Evolutionary conservation across 148 eudicot genomes (phyloP).

Genomic region (Heliamphora exappendiculata): DNA sequence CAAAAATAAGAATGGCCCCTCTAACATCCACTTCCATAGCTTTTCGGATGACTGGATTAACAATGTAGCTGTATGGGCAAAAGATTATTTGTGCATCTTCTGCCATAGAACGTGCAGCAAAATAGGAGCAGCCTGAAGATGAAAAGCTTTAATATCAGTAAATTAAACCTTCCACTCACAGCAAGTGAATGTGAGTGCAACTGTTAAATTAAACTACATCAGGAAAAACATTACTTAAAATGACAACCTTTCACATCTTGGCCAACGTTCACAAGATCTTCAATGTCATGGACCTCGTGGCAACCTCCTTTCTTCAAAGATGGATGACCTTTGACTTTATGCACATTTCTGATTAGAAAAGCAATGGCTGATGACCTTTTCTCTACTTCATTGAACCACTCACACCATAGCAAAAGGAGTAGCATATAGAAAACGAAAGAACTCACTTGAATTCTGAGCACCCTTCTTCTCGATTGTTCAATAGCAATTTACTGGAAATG

Average conservation of each 20-base stretch:
- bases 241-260: slow-evolving; percentile 57
- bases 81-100: slow-evolving; percentile 76
- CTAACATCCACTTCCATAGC: slow-evolving; percentile 87
- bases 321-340: slow-evolving; percentile 68
- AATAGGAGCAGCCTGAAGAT: slow-evolving; percentile 90
- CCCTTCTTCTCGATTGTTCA: slow-evolving; percentile 44
- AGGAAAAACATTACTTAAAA: not conserved
- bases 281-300: slow-evolving; percentile 90
- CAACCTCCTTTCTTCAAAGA: slow-evolving; percentile 82
- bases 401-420: slow-evolving; percentile 19
- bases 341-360: slow-evolving; percentile 49
- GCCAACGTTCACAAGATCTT: slow-evolving; percentile 93
- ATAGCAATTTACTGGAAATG: slow-evolving; percentile 65
- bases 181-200: not conserved
- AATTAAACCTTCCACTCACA: not conserved
- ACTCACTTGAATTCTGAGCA: slow-evolving; percentile 82
- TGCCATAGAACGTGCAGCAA: slow-evolving; percentile 88
- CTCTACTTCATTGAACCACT: not conserved
- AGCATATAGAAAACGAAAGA: not conserved
- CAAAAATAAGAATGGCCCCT: slow-evolving; percentile 76
- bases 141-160: too few relatives aligned
- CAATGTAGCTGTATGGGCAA: slow-evolving; percentile 85
- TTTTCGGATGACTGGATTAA: slow-evolving; percentile 72
- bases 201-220: not conserved
- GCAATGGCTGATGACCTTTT: not conserved